These are phyloP conservation scores for Smallanthus sonchifolius DNA, from an alignment of 129 eudicot genomes.

Conservation along the genomic window DNA sequence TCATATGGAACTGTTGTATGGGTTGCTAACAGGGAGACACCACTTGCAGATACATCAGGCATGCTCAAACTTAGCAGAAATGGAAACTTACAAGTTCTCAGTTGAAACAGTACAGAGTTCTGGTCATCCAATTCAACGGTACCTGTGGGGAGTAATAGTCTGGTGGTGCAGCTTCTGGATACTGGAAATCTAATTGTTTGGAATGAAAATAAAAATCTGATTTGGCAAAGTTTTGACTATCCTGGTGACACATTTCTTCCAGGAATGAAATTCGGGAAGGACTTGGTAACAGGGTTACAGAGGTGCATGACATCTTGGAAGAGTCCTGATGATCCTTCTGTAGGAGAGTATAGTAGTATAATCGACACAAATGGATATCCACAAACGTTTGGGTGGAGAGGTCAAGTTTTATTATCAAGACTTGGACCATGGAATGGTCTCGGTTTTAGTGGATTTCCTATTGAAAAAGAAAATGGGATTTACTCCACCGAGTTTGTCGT, in stretches of 20 bases:
- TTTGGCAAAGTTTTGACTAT: conserved; percentile 40
- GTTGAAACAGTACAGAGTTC: background rate
- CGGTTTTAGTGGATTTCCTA: background rate
- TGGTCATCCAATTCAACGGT: conserved; percentile 28
- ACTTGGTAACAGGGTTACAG: conserved; percentile 14
- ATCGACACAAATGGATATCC: conserved; percentile 28
- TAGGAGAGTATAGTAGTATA: conserved; percentile 6
- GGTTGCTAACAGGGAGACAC: conserved; percentile 31
- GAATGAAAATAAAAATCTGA: background rate
- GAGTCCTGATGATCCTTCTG: conserved; percentile 36
- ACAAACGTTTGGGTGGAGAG: conserved; percentile 8
- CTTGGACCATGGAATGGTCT: conserved; percentile 35
- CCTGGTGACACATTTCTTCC: conserved; percentile 17
- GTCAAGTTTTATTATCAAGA: background rate
- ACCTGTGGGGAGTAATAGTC: background rate
- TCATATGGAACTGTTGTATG: conserved; percentile 9
- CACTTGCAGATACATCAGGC: conserved; percentile 10
- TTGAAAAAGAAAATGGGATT: background rate
- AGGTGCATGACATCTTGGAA: conserved; percentile 27
- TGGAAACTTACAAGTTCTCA: conserved; percentile 3
- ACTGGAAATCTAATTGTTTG: conserved; percentile 19
- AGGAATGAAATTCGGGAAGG: conserved; percentile 30
- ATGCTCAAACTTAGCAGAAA: background rate
- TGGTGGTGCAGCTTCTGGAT: conserved; percentile 22
- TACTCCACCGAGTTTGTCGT: background rate